phyloP scores from a whole-genome alignment of 2,329 filamentous ascomycete genomes.

The Fusarium anguioides region DNA sequence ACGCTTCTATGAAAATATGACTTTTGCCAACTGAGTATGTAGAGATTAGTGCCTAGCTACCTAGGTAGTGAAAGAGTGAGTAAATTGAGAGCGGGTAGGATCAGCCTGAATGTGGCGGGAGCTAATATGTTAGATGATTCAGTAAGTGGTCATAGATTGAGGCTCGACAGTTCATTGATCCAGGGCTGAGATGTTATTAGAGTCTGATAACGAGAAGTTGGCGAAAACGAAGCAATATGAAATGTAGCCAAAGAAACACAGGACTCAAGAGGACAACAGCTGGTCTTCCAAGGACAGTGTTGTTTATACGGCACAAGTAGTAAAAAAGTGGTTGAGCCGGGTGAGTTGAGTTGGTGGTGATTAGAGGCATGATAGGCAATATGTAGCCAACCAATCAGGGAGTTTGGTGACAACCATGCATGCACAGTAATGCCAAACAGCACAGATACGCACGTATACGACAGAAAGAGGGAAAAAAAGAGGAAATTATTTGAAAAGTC shows the following conservation, averaged over 20 bases:
- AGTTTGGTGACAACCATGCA: conserved; percentile 18
- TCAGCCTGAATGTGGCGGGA: conserved; percentile 6
- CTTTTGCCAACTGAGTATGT: background rate
- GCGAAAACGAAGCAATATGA: background rate
- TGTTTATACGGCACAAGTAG: background rate
- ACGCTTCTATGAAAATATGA: background rate
- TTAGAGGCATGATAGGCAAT: conserved; percentile 3
- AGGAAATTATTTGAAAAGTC: background rate
- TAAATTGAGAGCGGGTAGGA: background rate
- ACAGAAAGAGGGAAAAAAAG: background rate
- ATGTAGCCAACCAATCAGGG: conserved; percentile 40
- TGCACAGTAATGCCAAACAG: background rate
- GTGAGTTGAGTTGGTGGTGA: background rate
- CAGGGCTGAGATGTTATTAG: background rate
- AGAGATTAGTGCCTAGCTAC: background rate
- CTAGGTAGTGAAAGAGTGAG: background rate
- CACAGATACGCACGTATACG: background rate
- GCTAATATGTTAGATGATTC: conserved; percentile 12
- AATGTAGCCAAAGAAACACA: background rate
- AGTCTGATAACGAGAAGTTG: background rate
- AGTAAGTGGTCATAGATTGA: conserved; percentile 9
- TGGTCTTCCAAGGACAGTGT: background rate
- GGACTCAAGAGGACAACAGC: background rate
- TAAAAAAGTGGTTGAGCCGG: background rate
- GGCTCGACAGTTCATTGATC: no score